Conservation (phyloP, 306 rosid species). For the Inga laurina region DNA sequence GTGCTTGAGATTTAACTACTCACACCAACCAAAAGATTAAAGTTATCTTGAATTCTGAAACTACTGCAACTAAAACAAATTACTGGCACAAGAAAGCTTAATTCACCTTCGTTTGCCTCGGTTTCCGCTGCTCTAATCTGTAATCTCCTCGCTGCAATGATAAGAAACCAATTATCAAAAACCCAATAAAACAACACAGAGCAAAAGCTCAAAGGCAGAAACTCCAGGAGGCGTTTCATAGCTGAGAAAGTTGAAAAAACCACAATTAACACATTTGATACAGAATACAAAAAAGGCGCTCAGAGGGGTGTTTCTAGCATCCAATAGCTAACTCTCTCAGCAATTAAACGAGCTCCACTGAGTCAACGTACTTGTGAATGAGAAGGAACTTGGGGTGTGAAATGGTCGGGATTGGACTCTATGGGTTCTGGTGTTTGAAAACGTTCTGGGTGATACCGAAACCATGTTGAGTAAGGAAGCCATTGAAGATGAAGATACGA, state of each 20-base stretch:
- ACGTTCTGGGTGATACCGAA: constrained; percentile 40
- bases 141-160: constrained; percentile 55
- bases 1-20: constrained; percentile 58
- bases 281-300: not conserved
- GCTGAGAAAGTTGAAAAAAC: not conserved
- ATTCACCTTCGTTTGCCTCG: constrained; percentile 59
- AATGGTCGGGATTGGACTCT: constrained; percentile 39
- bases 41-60: not conserved
- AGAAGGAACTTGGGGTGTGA: constrained; percentile 41
- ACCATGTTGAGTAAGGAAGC: constrained; percentile 53
- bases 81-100: not conserved
- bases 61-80: not conserved
- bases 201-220: not conserved
- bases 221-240: not conserved
- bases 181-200: not conserved
- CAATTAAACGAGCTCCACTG: constrained; percentile 10
- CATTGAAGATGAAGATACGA: constrained; percentile 41
- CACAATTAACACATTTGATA: not conserved
- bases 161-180: constrained; percentile 14
- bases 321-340: not conserved
- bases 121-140: constrained; percentile 63
- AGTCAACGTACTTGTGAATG: constrained; percentile 58
- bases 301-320: not conserved
- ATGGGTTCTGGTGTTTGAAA: constrained; percentile 34
- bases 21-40: not conserved